These are phyloP conservation scores for Theobroma grandiflorum DNA, from an alignment of 441 rosid species.

Conservation along the genomic window DNA sequence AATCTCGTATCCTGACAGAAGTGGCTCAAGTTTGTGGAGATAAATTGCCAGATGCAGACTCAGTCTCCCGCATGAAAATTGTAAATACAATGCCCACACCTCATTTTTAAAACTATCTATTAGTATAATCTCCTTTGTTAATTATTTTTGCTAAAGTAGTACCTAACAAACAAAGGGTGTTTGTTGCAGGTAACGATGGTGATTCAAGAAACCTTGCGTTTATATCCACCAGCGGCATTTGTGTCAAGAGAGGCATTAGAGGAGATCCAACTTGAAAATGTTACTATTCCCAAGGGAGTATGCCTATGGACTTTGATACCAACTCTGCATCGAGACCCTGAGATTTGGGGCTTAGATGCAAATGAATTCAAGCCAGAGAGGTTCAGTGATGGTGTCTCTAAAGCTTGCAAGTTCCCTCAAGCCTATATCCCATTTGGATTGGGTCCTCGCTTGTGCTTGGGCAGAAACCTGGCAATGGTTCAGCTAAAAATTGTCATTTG, in stretches of 20 bases:
- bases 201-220: conserved; percentile 61
- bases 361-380: conserved; percentile 69
- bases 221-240: conserved; percentile 67
- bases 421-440: conserved; percentile 69
- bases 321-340: conserved; percentile 62
- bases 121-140: background rate
- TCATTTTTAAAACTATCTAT: background rate
- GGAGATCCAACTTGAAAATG: conserved; percentile 51
- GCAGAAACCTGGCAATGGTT: conserved; percentile 59
- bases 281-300: conserved; percentile 54
- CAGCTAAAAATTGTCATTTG: conserved; percentile 59
- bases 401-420: conserved; percentile 70
- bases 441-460: conserved; percentile 67
- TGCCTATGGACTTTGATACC: conserved; percentile 67
- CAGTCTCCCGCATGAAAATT: conserved; percentile 53
- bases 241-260: conserved; percentile 66
- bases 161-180: background rate
- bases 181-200: conserved; percentile 53
- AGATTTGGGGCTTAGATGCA: conserved; percentile 62
- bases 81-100: conserved; percentile 33
- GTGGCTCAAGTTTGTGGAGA: conserved; percentile 42
- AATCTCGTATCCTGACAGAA: conserved; percentile 53
- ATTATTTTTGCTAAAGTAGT: background rate
- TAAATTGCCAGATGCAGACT: conserved; percentile 41
- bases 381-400: conserved; percentile 54